Evolutionary conservation across 192 early-diverging fungal genomes (phyloP).

Genomic region (Diversispora epigaea): DNA sequence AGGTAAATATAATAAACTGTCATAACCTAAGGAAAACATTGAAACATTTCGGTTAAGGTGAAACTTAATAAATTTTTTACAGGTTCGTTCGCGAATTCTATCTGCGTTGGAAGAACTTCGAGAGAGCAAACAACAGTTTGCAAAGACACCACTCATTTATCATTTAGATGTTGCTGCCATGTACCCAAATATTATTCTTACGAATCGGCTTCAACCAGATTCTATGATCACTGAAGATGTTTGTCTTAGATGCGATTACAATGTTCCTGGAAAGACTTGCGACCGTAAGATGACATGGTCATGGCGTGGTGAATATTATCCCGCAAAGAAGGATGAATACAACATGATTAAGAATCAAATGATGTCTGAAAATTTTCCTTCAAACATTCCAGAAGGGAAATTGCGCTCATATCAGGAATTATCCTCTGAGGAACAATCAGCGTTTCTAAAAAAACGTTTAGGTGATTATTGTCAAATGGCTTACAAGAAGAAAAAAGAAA

Average conservation of each 20-base stretch:
- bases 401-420: constrained; percentile 69
- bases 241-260: constrained; percentile 93
- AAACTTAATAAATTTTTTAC: background rate
- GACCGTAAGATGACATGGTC: constrained; percentile 95
- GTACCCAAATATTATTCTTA: constrained; percentile 99
- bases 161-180: constrained; percentile 99
- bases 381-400: constrained; percentile 53
- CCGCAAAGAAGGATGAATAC: constrained; percentile 81
- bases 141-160: constrained; percentile 86
- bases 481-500: constrained; percentile 81
- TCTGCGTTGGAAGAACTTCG: constrained; percentile 66
- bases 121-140: constrained; percentile 69
- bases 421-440: constrained; percentile 62
- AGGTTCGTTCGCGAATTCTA: constrained; percentile 67
- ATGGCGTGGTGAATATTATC: constrained; percentile 96
- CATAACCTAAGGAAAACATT: background rate
- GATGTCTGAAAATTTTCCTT: constrained; percentile 77
- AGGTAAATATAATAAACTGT: too few relatives aligned
- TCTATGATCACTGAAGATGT: constrained; percentile 86
- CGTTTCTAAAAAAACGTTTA: constrained; percentile 75
- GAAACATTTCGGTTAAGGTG: background rate
- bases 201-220: constrained; percentile 96
- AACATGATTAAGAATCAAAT: constrained; percentile 87
- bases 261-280: constrained; percentile 81
- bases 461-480: constrained; percentile 86